Evolutionary conservation across 1,284 basidiomycete species (phyloP).

Genomic region (Cutaneotrichosporon sp.): DNA sequence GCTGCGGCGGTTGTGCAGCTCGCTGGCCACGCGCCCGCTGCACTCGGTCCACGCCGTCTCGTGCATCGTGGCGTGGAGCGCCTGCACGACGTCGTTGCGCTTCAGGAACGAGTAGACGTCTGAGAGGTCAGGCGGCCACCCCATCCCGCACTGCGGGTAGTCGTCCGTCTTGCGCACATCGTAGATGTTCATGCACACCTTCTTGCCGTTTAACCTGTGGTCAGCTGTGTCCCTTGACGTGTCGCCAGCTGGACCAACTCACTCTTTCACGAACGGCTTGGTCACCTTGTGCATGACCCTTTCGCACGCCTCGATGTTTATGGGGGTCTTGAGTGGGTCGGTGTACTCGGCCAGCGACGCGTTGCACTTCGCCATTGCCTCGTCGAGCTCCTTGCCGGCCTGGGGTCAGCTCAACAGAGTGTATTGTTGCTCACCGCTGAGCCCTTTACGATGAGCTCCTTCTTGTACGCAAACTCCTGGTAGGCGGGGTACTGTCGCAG

Average conservation of each 20-base stretch:
- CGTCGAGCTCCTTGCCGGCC: slow-evolving; percentile 66
- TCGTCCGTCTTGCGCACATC: slow-evolving; percentile 86
- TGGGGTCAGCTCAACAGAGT: slow-evolving; percentile 43
- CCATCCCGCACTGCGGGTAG: slow-evolving; percentile 91
- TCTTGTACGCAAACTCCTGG: slow-evolving; percentile 80
- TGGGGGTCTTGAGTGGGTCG: slow-evolving; percentile 58
- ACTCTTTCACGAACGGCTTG: slow-evolving; percentile 66
- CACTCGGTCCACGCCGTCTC: slow-evolving; percentile 90
- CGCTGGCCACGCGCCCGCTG: slow-evolving; percentile 64
- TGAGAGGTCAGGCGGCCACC: slow-evolving; percentile 90
- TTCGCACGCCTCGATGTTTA: slow-evolving; percentile 69
- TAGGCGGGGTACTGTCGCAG: slow-evolving; percentile 86
- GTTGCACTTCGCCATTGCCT: slow-evolving; percentile 67
- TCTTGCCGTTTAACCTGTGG: slow-evolving; percentile 66
- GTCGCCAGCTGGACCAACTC: slow-evolving; percentile 44
- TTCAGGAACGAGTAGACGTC: slow-evolving; percentile 80
- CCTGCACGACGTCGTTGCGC: slow-evolving; percentile 75
- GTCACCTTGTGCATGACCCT: slow-evolving; percentile 66
- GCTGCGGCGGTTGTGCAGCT: slow-evolving; percentile 65
- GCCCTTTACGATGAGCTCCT: slow-evolving; percentile 72
- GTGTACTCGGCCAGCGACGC: slow-evolving; percentile 55
- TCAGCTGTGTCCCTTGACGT: slow-evolving; percentile 7
- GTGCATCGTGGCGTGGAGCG: slow-evolving; percentile 79
- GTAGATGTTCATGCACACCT: slow-evolving; percentile 91
- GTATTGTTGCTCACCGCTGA: slow-evolving; percentile 62